Evolutionary conservation across 805 yeast species (phyloP), one percentile per base, ranked within the genome.

Genomic region (Cyberlindnera meyerae): DNA sequence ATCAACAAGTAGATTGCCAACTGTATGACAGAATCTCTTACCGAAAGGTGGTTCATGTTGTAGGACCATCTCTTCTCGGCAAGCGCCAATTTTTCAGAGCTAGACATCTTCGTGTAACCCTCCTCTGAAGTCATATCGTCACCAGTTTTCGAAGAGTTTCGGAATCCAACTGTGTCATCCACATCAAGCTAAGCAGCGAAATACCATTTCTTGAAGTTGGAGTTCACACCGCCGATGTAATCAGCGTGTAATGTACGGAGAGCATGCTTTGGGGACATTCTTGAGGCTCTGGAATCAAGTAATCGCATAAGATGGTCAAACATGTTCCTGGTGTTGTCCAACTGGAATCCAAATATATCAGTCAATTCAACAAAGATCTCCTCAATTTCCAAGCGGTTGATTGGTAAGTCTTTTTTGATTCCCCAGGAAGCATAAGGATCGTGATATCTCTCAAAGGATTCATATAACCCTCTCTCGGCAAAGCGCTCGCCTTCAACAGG

Each of bases 171-270:
- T 1, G 68, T 56, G 45, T 76, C 81, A 38, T 73, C 77, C 25
- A 73, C 56, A 60, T 82, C 88, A 62, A 82, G 65, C 42, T 73
- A 76, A 3, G 85, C 75, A 1, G 87, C 86, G 60, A 83, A 79
- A 49, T 79, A 82, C 93, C 93, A 82, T 47, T 77, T 82, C 41
- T 71, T 68, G 53, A 74, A 82, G 51, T 82, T 82, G 1, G 90
- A 65, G 47, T 77, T 73, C 4, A 67, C 49, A 0, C 90, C 93
- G 4, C 87, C 85, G 51, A 82, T 77, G 51, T 81, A 83, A 54
- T 82, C 90, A 1, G 80, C 79, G 56, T 83, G 89, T 8, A 82
- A 49, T 1, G 82, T 66, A 35, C 63, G 61, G 29, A 82, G 65
- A 1, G 89, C 86, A 17, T 61, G 62, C 5, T 40, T 44, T 0